Conservation (phyloP, 1,139 yeast species). For the Taphrina flavorubra region DNA sequence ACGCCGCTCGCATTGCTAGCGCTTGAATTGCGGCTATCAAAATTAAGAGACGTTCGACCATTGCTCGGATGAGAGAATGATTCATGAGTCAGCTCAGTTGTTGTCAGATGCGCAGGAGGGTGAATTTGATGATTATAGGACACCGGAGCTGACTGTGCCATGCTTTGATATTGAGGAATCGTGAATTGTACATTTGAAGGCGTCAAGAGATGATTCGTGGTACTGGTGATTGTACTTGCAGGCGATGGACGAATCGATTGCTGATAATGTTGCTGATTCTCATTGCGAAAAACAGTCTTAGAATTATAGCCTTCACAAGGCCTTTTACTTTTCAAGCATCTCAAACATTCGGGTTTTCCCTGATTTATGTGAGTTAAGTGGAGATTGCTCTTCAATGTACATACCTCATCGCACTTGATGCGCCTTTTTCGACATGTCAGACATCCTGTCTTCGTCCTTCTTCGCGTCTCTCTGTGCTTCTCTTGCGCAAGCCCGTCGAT, state of each 20-base stretch:
- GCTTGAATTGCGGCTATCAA: conserved; percentile 33
- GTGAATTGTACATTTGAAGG: conserved; percentile 16
- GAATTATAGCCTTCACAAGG: conserved; percentile 47
- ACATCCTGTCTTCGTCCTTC: conserved; percentile 49
- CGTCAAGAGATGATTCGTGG: neutral
- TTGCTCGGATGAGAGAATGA: neutral
- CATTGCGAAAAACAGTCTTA: conserved; percentile 41
- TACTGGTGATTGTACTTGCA: neutral
- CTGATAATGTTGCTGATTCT: conserved; percentile 33
- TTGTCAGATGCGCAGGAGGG: neutral
- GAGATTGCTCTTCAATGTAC: neutral
- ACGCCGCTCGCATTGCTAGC: conserved; percentile 33
- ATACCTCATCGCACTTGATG: conserved; percentile 48
- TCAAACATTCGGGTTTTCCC: conserved; percentile 48
- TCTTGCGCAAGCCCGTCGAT: neutral
- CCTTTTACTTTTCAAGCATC: conserved; percentile 48
- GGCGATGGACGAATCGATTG: conserved; percentile 32
- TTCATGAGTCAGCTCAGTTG: neutral
- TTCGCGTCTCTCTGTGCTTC: conserved; percentile 44
- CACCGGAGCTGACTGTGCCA: neutral
- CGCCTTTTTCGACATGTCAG: conserved; percentile 49
- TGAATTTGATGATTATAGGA: neutral
- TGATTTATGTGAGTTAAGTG: neutral
- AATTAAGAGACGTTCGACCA: too few relatives aligned
- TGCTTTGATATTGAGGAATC: conserved; percentile 30